Base-by-base conservation (phyloP, 2,329 filamentous ascomycete genomes). In the Paradendryphiella salina region DNA sequence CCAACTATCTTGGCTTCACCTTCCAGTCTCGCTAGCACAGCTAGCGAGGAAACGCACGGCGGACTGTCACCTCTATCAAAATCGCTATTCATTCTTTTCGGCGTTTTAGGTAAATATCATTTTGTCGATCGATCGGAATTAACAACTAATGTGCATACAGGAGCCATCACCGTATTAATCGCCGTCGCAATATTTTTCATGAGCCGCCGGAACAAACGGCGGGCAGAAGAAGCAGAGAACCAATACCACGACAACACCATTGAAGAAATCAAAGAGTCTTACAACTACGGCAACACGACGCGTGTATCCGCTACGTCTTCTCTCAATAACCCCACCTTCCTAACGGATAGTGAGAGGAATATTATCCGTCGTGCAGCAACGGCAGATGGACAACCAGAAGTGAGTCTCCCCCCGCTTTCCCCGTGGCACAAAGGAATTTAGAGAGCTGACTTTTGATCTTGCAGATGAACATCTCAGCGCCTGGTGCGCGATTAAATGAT, bases 291-390 rank as follows among this genome's bases (percentile, higher is more conserved):
- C 23, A 26, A 32, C 34, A 44, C 11, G 32, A 36, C n/a, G 38
- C 37, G n/a, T 9, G 21, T 26, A 2, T 26, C 23, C 3, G 8
- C 5, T 6, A 10, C 3, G 10, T 26, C 23, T 10, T 26, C 23
- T 26, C 23, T 26, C 23, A 6, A 26, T 10, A 13, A 13, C 7
- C 37, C 37, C 5, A 15, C 23, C 5, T 17, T 31, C 10, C 15
- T 57, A 18, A 57, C 52, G 2, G 55, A 52, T 9, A 52, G 45
- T 14, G 55, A 57, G 20, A 55, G 52, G 14, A 53, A 53, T 9
- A 56, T 55, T 15, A 49, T 55, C 10, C 39, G 31, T 18, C 55
- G 55, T 31, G 55, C 52, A 13, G 45, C 49, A 23, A 40, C 52
- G 17, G 45, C 46, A 15, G 46, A 47, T 11, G 46, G 46, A 17